These are phyloP conservation scores for Heliamphora exappendiculata DNA, from an alignment of 148 eudicot genomes.

Conservation along the genomic window DNA sequence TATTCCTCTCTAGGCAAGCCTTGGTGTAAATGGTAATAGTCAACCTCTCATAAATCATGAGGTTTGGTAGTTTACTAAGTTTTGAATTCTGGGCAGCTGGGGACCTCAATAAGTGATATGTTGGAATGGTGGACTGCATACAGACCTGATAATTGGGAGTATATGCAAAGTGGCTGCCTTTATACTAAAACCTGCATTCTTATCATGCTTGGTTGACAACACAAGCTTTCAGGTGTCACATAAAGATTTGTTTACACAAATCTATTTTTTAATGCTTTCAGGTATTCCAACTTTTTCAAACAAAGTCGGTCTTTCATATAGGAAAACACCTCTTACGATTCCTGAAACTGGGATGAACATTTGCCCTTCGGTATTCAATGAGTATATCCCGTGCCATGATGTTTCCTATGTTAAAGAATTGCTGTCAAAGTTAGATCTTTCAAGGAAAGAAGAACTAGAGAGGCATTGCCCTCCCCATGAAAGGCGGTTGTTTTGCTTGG, in stretches of 20 bases:
- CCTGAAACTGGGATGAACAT: conserved; percentile 69
- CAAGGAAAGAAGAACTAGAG: conserved; percentile 76
- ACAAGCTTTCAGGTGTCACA: not conserved
- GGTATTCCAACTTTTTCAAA: conserved; percentile 56
- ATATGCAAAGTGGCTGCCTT: not conserved
- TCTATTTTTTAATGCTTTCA: conserved; percentile 23
- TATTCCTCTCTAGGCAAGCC: not conserved
- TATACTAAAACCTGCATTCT: not conserved
- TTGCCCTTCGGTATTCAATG: conserved; percentile 74
- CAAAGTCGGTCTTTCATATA: conserved; percentile 46
- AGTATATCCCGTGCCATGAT: conserved; percentile 89
- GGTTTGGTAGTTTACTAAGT: not conserved
- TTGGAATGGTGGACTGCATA: not conserved
- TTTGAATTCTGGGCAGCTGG: not conserved
- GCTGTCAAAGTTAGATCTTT: conserved; percentile 58
- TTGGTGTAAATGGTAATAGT: not conserved
- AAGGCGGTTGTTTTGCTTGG: conserved; percentile 83
- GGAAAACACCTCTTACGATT: conserved; percentile 45
- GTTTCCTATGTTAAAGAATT: conserved; percentile 62
- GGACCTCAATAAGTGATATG: not conserved
- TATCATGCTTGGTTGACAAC: not conserved
- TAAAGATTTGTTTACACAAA: not conserved
- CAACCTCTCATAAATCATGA: not conserved
- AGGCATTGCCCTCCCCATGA: conserved; percentile 84
- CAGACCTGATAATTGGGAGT: not conserved